A percentile compares a stretch with the other conserved stretches of the same genome.
phyloP scores from a whole-genome alignment of 495 filamentous ascomycete genomes.

The Aspergillus affinis region DNA sequence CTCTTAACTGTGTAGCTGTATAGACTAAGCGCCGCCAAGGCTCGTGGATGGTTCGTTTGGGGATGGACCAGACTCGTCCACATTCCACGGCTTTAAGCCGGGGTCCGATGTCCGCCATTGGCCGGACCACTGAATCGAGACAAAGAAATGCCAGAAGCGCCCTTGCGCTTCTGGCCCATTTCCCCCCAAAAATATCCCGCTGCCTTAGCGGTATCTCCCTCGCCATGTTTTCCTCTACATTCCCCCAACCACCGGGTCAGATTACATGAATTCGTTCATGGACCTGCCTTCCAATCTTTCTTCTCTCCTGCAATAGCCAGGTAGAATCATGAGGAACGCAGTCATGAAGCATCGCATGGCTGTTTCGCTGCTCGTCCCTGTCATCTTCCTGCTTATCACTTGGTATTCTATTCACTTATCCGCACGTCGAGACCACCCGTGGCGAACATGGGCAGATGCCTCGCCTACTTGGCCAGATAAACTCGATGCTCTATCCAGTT shows the following conservation, averaged over 20 bases:
- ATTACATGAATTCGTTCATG: not conserved
- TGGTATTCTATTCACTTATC: not conserved
- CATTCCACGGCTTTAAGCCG: too few relatives aligned
- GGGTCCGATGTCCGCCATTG: not conserved
- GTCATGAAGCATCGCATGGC: not conserved
- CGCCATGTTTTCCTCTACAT: too few relatives aligned
- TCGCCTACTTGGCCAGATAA: not conserved
- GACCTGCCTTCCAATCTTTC: not conserved
- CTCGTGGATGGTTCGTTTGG: too few relatives aligned
- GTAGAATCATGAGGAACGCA: not conserved
- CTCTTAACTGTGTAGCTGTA: not conserved
- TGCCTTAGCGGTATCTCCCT: not conserved
- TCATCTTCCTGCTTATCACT: not conserved
- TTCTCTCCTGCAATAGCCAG: not conserved
- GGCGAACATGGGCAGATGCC: not conserved
- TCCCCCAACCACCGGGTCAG: too few relatives aligned
- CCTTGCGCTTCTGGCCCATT: not conserved
- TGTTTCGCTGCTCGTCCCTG: not conserved
- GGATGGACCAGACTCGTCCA: too few relatives aligned
- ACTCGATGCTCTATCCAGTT: not conserved
- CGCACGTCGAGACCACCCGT: not conserved
- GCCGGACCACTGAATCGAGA: not conserved
- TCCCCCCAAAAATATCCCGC: not conserved
- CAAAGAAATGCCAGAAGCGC: not conserved
- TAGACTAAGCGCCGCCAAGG: not conserved